phyloP scores from a whole-genome alignment of 2,329 filamentous ascomycete genomes.

The Plenodomus tracheiphilus region DNA sequence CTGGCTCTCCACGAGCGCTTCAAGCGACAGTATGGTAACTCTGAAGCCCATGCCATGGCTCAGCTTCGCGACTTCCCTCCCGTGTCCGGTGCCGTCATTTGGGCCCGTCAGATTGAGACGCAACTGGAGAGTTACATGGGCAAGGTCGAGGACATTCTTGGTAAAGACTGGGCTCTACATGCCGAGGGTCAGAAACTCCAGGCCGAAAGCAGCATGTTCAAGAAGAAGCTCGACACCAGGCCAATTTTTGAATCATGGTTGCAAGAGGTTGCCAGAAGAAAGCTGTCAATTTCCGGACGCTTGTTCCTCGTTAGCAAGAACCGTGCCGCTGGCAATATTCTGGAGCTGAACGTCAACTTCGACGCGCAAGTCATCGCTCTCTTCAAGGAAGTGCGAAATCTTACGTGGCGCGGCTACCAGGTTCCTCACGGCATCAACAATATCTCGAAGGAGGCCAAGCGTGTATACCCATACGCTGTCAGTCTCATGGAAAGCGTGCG shows the following conservation, averaged over 20 bases:
- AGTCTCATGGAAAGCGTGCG: constrained; percentile 99
- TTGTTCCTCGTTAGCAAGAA: constrained; percentile 89
- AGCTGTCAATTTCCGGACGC: constrained; percentile 88
- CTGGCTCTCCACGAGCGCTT: constrained; percentile 91
- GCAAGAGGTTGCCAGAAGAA: constrained; percentile 82
- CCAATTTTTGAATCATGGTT: constrained; percentile 97
- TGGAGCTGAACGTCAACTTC: constrained; percentile 94
- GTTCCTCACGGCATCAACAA: constrained; percentile 94
- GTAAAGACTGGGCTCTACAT: constrained; percentile 91
- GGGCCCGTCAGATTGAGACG: constrained; percentile 94
- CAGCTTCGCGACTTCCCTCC: constrained; percentile 94
- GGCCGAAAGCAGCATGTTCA: constrained; percentile 88
- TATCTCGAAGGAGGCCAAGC: constrained; percentile 97
- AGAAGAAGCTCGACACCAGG: constrained; percentile 91
- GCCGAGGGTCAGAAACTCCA: constrained; percentile 93
- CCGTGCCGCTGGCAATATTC: constrained; percentile 82
- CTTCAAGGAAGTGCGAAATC: constrained; percentile 97
- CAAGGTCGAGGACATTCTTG: constrained; percentile 97
- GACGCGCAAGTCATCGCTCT: constrained; percentile 95
- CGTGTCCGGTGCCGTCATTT: constrained; percentile 95
- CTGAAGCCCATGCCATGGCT: constrained; percentile 97
- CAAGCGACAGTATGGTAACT: constrained; percentile 98
- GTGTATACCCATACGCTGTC: constrained; percentile 96
- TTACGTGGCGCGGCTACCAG: constrained; percentile 92
- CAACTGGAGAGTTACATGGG: constrained; percentile 97